Evolutionary conservation across 2,329 filamentous ascomycete genomes (phyloP), one percentile per base, ranked within the genome.

Genomic region (Fusarium nurragi): DNA sequence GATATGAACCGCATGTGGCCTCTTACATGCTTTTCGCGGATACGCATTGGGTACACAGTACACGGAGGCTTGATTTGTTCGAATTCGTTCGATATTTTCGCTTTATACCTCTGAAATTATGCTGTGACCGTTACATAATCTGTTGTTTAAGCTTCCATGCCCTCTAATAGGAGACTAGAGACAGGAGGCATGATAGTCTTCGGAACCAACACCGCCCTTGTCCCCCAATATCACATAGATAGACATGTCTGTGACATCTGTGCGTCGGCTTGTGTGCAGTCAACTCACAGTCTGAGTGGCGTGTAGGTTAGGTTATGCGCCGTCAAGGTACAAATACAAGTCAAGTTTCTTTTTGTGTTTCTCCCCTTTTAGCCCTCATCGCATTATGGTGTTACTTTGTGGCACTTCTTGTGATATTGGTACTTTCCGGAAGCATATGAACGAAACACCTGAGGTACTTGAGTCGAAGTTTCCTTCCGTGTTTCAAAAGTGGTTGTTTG

Each of bases 211-310:
- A 18, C 26, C 25, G 39, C n/a, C 25, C 28, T n/a, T 38, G 28
- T 47, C 34, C 28, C 25, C n/a, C 25, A 19, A 28, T 19, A 36
- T 19, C 41, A 32, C 30, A 32, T 34, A 23, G 19, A 36, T 36
- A 45, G 21, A 34, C 30, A 38, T 40, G 26, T 12, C n/a, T 39
- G 26, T 64, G 21, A 36, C 26, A 64, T 52, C 23, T 58, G 47
- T 64, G 34, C 46, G 43, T 32, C 28, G 23, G 54, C 28, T 44
- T 37, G 36, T 43, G 26, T 28, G 19, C n/a, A 36, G 43, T 36
- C 36, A 51, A 26, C 21, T 47, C 30, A 25, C 16, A 60, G 52
- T 22, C 19, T 32, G 45, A 9, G 13, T 12, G 23, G 12, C 9
- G 21, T 47, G 38, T 55, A 18, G 23, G 26, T 37, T 23, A 43